Evolutionary conservation across 306 rosid genomes (phyloP), one percentile per base, ranked within the genome.

Genomic region (Sicyos baderoa): DNA sequence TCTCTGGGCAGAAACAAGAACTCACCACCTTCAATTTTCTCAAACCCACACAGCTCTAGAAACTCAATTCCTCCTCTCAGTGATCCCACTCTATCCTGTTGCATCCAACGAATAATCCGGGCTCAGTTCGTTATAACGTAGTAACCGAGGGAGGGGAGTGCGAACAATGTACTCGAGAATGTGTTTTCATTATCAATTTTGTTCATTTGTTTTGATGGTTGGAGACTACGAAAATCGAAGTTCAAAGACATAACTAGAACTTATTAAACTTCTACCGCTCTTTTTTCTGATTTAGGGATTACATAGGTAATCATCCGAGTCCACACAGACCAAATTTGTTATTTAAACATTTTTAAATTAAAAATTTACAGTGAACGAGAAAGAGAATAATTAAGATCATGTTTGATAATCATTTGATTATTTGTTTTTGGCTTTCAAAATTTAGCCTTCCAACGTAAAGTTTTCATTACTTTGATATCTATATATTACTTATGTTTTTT

Each of bases 21-120:
- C 81, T 88, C 99, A 0, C 86, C 90, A 1, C 85, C 96, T 69
- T 64, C 70, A 7, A 81, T 76, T 82, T 81, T 93, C 84, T 86
- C 90, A 77, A 93, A 93, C 45, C 96, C 99, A 1, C 99, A 90
- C 77, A 93, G 81, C 84, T 88, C 94, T 61, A 93, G 87, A 86
- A 93, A 93, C 82, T 88, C 87, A 63, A 86, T 69, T 21, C 99
- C 91, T 48, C 99, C 99, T 35, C 53, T 80, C 82, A 93, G 75
- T 16, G 86, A 80, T 73, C 96, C 99, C 55, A 93, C 96, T 75
- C 99, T 80, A n/a, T 90, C 99, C 99, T 93, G 91, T 78, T 68
- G 59, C 72, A 64, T 19, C 23, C 32, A 54, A 40, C 8, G 4
- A 18, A 15, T 50, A 16, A 32, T 27, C 51, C 44, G 1, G 10